Conservation (phyloP, 2,329 filamentous ascomycete species). For the Monosporascus sp. region DNA sequence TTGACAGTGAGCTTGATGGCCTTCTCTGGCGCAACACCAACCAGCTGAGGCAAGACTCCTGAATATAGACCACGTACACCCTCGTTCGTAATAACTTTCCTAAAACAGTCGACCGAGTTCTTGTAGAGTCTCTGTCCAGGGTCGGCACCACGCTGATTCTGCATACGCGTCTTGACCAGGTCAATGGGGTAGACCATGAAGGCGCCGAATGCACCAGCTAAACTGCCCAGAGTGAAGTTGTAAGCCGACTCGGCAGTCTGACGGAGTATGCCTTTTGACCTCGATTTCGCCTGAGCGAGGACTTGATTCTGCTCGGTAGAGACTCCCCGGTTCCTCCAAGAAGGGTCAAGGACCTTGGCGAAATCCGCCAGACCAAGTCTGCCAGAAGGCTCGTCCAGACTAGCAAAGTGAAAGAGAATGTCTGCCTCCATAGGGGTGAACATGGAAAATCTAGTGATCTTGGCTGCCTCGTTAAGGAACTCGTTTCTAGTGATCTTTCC, state of each 20-base stretch:
- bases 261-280: conserved; percentile 52
- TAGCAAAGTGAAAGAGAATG: conserved; percentile 97
- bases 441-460: conserved; percentile 85
- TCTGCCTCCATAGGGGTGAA: conserved; percentile 99
- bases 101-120: conserved; percentile 93
- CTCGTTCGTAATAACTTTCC: conserved; percentile 90
- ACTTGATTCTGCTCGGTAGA: conserved; percentile 27
- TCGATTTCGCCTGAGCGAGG: conserved; percentile 44
- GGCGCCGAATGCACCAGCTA: conserved; percentile 93
- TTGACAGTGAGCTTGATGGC: conserved; percentile 99
- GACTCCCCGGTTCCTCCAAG: conserved; percentile 68
- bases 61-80: conserved; percentile 87
- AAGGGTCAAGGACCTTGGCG: conserved; percentile 88
- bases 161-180: conserved; percentile 95
- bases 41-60: conserved; percentile 87
- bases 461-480: conserved; percentile 89
- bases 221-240: conserved; percentile 82
- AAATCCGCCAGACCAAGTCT: conserved; percentile 80
- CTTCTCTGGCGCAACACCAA: conserved; percentile 98
- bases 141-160: conserved; percentile 82
- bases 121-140: conserved; percentile 90
- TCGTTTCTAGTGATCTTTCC: conserved; percentile 92
- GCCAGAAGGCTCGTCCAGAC: conserved; percentile 83
- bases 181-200: conserved; percentile 99
- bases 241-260: conserved; percentile 72